Conservation (phyloP, 768 basidiomycete genomes). For the Boletellus ananas region DNA sequence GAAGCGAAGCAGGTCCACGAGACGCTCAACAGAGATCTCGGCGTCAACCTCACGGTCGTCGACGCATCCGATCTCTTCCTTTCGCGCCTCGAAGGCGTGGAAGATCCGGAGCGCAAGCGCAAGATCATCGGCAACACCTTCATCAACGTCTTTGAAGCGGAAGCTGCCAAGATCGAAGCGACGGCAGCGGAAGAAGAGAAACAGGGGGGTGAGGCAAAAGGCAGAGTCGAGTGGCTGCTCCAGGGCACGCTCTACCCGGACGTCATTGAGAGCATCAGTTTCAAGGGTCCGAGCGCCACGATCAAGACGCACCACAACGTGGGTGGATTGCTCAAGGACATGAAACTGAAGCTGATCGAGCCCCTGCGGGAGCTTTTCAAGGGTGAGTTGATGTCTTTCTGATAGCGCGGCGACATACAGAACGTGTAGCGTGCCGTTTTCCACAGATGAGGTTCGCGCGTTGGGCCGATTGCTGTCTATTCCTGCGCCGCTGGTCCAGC, state of each 20-base stretch:
- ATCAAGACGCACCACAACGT: slow-evolving; percentile 99
- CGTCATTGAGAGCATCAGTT: slow-evolving; percentile 98
- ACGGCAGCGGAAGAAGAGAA: slow-evolving; percentile 73
- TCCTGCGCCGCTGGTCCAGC: slow-evolving; percentile 87
- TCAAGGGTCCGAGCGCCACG: slow-evolving; percentile 97
- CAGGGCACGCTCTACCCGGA: slow-evolving; percentile 99
- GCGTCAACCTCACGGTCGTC: slow-evolving; percentile 93
- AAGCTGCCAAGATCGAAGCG: slow-evolving; percentile 86
- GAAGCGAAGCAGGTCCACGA: slow-evolving; percentile 88
- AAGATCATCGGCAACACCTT: slow-evolving; percentile 99
- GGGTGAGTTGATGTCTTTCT: slow-evolving; percentile 46
- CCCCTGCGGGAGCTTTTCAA: slow-evolving; percentile 97
- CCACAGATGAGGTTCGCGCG: slow-evolving; percentile 87
- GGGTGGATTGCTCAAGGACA: slow-evolving; percentile 91
- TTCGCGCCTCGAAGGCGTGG: slow-evolving; percentile 79
- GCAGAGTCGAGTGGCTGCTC: slow-evolving; percentile 93
- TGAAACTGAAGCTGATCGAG: slow-evolving; percentile 99
- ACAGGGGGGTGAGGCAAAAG: slow-evolving; percentile 67
- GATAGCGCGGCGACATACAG: neutral
- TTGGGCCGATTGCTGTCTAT: slow-evolving; percentile 89
- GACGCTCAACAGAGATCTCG: slow-evolving; percentile 91
- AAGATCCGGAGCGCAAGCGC: slow-evolving; percentile 95
- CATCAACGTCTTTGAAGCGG: slow-evolving; percentile 95
- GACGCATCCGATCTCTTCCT: slow-evolving; percentile 96
- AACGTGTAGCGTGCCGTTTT: neutral